These are phyloP conservation scores for Cystobasidium tubakii DNA, from an alignment of 768 basidiomycete genomes.

Conservation along the genomic window DNA sequence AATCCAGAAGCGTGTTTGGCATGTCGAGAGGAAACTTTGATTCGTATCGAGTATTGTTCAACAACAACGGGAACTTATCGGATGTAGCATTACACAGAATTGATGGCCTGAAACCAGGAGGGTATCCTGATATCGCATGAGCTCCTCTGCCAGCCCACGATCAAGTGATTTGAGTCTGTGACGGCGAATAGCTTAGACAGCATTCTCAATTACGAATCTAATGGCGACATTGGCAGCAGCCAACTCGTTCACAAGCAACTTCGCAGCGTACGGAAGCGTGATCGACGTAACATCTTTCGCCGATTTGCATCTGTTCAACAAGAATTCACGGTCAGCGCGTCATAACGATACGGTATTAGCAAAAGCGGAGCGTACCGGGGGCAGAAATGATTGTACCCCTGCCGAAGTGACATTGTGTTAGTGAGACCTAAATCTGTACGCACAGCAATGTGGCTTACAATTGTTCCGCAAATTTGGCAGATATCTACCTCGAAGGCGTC, in stretches of 20 bases:
- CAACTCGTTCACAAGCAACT: conserved; percentile 48
- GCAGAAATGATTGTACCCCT: conserved; percentile 49
- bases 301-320: conserved; percentile 65
- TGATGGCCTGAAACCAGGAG: no score
- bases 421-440: neutral
- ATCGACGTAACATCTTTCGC: conserved; percentile 91
- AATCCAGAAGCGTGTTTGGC: no score
- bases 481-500: conserved; percentile 97
- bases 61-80: no score
- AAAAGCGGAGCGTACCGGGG: conserved; percentile 32
- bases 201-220: neutral
- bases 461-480: conserved; percentile 85
- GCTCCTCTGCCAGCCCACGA: no score
- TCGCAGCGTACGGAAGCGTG: conserved; percentile 93
- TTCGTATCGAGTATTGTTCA: no score
- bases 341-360: neutral
- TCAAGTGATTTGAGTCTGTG: no score
- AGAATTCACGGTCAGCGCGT: neutral
- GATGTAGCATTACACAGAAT: no score
- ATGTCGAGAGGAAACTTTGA: no score
- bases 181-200: no score
- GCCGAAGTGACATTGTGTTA: neutral
- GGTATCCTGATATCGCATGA: no score
- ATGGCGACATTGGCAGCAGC: conserved; percentile 1
- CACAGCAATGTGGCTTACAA: conserved; percentile 59